Percentiles rank a stretch among this genome's conserved stretches.
Evolutionary conservation across 2,329 filamentous ascomycete genomes (phyloP).

Genomic region (Colletotrichum nymphaeae): DNA sequence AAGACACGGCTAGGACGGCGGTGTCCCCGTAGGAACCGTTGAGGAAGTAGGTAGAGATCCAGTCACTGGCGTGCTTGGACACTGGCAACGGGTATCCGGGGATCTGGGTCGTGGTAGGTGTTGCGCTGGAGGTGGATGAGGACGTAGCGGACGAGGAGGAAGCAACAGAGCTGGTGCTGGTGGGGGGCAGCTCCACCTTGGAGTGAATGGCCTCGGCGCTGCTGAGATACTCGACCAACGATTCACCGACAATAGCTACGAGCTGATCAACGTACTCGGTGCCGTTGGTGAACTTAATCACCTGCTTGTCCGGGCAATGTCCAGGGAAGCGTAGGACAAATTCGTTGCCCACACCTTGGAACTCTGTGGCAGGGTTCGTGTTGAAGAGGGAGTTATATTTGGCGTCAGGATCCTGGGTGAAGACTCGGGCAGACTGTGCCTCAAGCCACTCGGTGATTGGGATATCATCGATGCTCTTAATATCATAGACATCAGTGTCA

Average conservation of each 20-base stretch:
- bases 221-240: background rate
- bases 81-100: constrained; percentile 41
- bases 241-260: background rate
- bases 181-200: constrained; percentile 17
- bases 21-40: constrained; percentile 43
- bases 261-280: constrained; percentile 2
- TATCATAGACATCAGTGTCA: constrained; percentile 29
- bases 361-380: background rate
- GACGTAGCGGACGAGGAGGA: background rate
- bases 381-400: constrained; percentile 37
- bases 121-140: background rate
- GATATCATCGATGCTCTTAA: constrained; percentile 35
- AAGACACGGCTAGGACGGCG: constrained; percentile 40
- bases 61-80: constrained; percentile 38
- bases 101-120: constrained; percentile 27
- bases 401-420: constrained; percentile 38
- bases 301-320: constrained; percentile 7
- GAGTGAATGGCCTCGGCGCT: constrained; percentile 16
- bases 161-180: background rate
- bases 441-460: constrained; percentile 31
- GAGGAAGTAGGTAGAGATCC: constrained; percentile 43
- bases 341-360: background rate
- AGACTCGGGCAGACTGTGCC: background rate
- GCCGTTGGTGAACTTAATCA: constrained; percentile 32
- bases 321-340: background rate